Evolutionary conservation across 1,139 yeast genomes (phyloP), one percentile per base, ranked within the genome.

Genomic region (Wickerhamiella pararugosa): DNA sequence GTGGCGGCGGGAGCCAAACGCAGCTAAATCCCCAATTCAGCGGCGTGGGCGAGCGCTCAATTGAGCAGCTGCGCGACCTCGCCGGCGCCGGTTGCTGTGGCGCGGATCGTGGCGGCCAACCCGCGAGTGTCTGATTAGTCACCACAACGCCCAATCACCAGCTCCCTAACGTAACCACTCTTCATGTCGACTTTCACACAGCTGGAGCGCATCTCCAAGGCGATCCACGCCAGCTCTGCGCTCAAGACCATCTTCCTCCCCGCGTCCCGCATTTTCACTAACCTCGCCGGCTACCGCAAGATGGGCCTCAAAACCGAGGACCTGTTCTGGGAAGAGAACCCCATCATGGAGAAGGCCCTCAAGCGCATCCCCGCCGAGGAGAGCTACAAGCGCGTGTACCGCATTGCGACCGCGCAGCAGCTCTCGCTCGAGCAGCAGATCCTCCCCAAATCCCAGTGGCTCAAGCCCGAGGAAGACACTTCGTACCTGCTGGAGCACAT

Each of bases 341-440:
- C 87, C 57, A 68, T 76, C 46, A 73, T 80, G 67, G 92, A 84
- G 69, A 84, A 76, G 59, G 98, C 97, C 44, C 66, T 90, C 49
- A 66, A 74, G 49, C 83, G 98, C 73, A 70, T 90, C 57, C 94
- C 96, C 53, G 76, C 75, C 44, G 74, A 75, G 43, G 93, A 80
- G 60, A 67, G 77, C 36, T 90, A 90, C 64, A 84, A 93, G 52
- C 83, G 98, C 70, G 80, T 79, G 61, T 90, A 69, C 75, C 82
- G 98, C 71, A 72, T 82, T 51, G 71, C 90, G 51, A 82, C 92
- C 53, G 96, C 97, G 49, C 86, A 80, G 61, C 98, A 90, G 69
- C 73, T 76, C 50, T 73, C 92, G 42, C 70, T 87, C 52, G 71
- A 92, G 43, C 94, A 84, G 63, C 87, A 82, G 59, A 66, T 90